phyloP scores from a whole-genome alignment of 345 rosid species.

The Geranium brycei region DNA sequence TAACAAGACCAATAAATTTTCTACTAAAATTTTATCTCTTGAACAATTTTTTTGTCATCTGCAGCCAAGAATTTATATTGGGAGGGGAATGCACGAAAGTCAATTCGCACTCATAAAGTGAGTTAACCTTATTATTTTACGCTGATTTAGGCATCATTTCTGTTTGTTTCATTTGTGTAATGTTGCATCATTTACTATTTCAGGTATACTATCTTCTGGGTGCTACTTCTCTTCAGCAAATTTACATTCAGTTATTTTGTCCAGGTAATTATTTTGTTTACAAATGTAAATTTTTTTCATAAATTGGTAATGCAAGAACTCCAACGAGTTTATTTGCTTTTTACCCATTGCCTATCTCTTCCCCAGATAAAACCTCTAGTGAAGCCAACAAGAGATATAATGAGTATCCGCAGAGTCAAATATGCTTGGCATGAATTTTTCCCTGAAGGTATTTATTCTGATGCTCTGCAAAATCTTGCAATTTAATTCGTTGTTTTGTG shows the following conservation, averaged over 20 bases:
- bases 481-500: conserved; percentile 8
- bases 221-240: conserved; percentile 60
- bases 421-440: conserved; percentile 89
- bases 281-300: conserved; percentile 2
- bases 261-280: conserved; percentile 34
- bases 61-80: conserved; percentile 91
- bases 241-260: conserved; percentile 64
- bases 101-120: conserved; percentile 81
- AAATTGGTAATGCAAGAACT: background rate
- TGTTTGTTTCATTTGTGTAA: conserved; percentile 4
- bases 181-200: conserved; percentile 11
- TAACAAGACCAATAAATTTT: background rate
- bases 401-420: conserved; percentile 48
- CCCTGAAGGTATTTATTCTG: conserved; percentile 46
- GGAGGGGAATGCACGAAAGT: conserved; percentile 99
- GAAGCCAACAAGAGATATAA: conserved; percentile 80
- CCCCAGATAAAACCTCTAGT: conserved; percentile 69
- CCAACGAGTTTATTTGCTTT: background rate
- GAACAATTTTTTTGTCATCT: conserved; percentile 4
- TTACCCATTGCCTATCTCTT: conserved; percentile 1
- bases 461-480: conserved; percentile 7
- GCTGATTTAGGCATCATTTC: conserved; percentile 3
- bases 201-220: conserved; percentile 91
- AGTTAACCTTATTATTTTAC: conserved; percentile 13
- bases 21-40: background rate